phyloP scores from a whole-genome alignment of 2,329 filamentous ascomycete species.

The Fusarium bactridioides region DNA sequence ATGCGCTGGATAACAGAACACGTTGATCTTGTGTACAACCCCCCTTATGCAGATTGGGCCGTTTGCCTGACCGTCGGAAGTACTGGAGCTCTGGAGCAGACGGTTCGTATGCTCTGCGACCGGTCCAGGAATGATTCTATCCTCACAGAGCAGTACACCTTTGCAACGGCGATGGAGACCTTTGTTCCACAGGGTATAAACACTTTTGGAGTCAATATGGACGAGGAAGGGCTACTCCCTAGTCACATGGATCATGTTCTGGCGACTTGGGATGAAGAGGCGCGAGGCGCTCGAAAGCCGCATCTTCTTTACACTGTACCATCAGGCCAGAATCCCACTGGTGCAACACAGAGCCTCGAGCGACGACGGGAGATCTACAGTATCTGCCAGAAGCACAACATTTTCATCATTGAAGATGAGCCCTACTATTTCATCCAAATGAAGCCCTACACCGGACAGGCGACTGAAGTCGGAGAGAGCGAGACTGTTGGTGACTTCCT shows the following conservation, averaged over 20 bases:
- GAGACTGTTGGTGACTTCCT: neutral
- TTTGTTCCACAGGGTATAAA: neutral
- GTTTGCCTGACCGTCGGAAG: neutral
- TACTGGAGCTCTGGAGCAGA: neutral
- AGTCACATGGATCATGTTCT: neutral
- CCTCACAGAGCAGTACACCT: neutral
- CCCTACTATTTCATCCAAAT: neutral
- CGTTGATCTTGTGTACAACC: neutral
- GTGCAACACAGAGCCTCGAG: neutral
- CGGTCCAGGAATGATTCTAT: neutral
- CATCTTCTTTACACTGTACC: neutral
- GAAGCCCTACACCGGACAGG: neutral
- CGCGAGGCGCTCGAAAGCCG: neutral
- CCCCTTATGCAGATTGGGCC: neutral
- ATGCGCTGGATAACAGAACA: neutral
- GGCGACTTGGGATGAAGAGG: neutral
- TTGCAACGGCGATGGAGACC: neutral
- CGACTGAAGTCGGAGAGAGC: rapidly evolving
- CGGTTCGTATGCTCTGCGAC: neutral
- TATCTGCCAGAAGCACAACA: neutral
- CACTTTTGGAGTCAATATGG: neutral
- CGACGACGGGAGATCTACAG: neutral
- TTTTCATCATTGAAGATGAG: neutral
- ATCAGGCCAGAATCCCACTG: neutral
- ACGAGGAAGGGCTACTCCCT: neutral